phyloP scores from a whole-genome alignment of 768 basidiomycete species.

The Mycena crocata region DNA sequence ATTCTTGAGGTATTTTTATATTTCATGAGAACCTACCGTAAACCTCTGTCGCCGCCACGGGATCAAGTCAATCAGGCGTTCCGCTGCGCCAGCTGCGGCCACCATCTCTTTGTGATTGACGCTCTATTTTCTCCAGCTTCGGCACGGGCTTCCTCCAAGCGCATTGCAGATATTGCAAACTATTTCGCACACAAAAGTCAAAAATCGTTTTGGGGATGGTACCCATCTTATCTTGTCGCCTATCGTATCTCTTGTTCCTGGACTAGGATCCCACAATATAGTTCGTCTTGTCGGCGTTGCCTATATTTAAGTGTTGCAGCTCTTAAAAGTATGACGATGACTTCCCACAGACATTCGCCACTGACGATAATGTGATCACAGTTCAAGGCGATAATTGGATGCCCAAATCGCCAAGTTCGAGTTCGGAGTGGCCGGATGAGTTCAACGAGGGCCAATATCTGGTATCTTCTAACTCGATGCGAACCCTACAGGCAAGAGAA shows the following conservation, averaged over 20 bases:
- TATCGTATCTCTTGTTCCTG: neutral
- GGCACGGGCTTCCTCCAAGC: too few relatives aligned
- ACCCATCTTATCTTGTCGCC: neutral
- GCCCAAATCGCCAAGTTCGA: too few relatives aligned
- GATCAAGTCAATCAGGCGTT: constrained; percentile 4
- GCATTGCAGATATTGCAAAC: neutral
- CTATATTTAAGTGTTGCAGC: neutral
- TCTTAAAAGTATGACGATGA: neutral
- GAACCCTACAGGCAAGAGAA: too few relatives aligned
- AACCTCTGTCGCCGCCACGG: too few relatives aligned
- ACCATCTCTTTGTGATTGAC: too few relatives aligned
- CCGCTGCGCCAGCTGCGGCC: neutral
- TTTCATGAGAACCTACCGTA: too few relatives aligned
- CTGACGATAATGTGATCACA: neutral
- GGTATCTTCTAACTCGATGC: too few relatives aligned
- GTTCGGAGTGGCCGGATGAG: too few relatives aligned
- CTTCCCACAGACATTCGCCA: too few relatives aligned
- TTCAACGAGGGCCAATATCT: too few relatives aligned
- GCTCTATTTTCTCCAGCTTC: too few relatives aligned
- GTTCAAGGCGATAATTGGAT: neutral
- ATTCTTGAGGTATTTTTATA: too few relatives aligned
- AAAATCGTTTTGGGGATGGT: neutral
- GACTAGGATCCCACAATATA: neutral
- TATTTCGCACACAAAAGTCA: neutral
- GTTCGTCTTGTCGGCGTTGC: neutral